Percentiles rank a stretch among this genome's conserved stretches.
Conservation (phyloP, 176 grass and related monocot genomes). For the Oropetium thomaeum region DNA sequence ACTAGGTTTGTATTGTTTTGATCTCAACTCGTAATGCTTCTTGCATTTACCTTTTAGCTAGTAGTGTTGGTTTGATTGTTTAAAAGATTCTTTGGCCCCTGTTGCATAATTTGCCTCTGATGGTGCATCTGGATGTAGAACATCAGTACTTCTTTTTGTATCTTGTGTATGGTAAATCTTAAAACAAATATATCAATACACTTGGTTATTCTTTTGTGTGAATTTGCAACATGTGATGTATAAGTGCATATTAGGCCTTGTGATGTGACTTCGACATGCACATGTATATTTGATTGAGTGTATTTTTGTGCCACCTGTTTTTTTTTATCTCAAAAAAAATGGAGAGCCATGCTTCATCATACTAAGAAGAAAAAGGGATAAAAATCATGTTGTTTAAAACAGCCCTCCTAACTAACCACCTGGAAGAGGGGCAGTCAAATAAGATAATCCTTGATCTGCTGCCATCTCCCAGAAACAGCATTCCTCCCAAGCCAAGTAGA, state of each 20-base stretch:
- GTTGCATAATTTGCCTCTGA: background rate
- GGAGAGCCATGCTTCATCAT: too few relatives aligned
- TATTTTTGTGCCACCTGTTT: background rate
- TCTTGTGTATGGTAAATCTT: background rate
- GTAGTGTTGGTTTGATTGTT: background rate
- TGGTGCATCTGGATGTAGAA: constrained; percentile 4
- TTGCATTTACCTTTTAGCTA: background rate
- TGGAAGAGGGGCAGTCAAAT: too few relatives aligned
- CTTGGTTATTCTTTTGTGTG: background rate
- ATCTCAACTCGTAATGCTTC: background rate
- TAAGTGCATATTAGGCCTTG: background rate
- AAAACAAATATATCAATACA: background rate
- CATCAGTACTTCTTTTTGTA: background rate
- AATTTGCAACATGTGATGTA: background rate
- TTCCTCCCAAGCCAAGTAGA: too few relatives aligned
- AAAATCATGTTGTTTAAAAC: too few relatives aligned
- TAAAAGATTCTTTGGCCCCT: background rate
- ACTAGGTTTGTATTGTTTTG: background rate
- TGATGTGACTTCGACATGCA: background rate
- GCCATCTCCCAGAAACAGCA: too few relatives aligned
- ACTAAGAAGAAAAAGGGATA: too few relatives aligned
- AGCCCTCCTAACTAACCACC: too few relatives aligned
- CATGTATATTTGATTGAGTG: background rate
- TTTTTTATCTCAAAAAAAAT: background rate
- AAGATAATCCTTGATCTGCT: too few relatives aligned